Percentiles rank a stretch among this genome's conserved stretches.
Evolutionary conservation across 2,329 filamentous ascomycete species (phyloP).

Genomic region (Diaporthe capsici): DNA sequence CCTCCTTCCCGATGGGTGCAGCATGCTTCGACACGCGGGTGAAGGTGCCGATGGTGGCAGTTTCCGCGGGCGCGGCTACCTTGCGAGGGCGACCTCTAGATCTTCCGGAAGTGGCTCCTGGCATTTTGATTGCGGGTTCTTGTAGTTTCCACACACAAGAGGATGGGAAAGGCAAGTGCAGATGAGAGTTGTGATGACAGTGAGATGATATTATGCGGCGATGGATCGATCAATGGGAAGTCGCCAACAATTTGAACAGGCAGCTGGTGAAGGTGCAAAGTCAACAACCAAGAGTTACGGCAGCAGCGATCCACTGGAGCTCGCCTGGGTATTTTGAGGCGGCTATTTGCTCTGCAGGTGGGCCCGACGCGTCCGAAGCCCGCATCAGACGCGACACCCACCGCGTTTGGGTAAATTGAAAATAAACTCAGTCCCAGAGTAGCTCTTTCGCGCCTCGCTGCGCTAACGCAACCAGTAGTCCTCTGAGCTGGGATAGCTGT

Average conservation of each 20-base stretch:
- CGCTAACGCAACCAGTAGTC: background rate
- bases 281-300: background rate
- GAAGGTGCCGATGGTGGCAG: conserved; percentile 58
- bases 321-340: conserved; percentile 8
- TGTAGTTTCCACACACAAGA: conserved; percentile 2
- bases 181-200: background rate
- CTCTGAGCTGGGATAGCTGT: background rate
- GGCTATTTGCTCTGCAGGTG: conserved; percentile 12
- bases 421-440: conserved; percentile 1
- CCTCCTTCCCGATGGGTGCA: conserved; percentile 45
- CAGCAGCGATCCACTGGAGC: conserved; percentile 1
- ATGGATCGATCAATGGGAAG: conserved; percentile 4
- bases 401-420: conserved; percentile 19
- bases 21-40: conserved; percentile 62
- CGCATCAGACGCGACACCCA: conserved; percentile 28
- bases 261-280: conserved; percentile 23
- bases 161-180: background rate
- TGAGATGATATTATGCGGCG: background rate
- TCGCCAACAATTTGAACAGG: background rate
- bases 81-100: conserved; percentile 40
- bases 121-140: conserved; percentile 27
- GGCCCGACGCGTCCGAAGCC: conserved; percentile 13
- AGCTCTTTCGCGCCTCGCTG: background rate
- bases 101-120: conserved; percentile 31
- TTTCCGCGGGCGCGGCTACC: conserved; percentile 1